Base-by-base conservation (phyloP, 805 yeast genomes). In the Lipomyces chichibuensis region DNA sequence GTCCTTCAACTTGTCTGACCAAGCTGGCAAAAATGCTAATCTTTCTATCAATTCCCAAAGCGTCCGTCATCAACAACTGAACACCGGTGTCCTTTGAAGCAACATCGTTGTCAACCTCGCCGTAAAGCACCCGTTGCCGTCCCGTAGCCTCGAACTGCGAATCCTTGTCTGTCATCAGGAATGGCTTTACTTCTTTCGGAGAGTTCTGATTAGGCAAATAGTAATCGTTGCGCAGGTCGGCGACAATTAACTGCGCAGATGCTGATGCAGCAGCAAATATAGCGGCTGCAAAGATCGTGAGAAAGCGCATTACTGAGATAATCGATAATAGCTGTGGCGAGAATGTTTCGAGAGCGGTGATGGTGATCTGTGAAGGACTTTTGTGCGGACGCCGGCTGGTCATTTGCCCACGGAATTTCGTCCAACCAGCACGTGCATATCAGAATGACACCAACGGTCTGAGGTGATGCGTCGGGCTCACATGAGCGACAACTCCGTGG, bases 11-110 rank as follows among this genome's bases (percentile, higher is more conserved):
- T 72, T 89, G 90, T 66, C 96, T 83, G n/a, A 89, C 78, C 75
- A 90, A 90, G 0, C 87, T 84, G 2, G 92, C 83, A 75, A 91
- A 88, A 8, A 90, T 82, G 17, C 88, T 82, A 55, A 89, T 82
- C 25, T 83, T 82, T 11, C 74, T 72, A 59, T 76, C 73, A 63
- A 80, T 79, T 0, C 80, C 77, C 54, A 82, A 73, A 35, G 82
- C 82, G 4, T 69, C 71, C 52, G 83, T 77, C 14, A 81, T 79
- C 55, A 82, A 69, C 61, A 76, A 64, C 32, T 75, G 72, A 13
- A 67, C 74, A 63, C 71, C 75, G 35, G 27, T 32, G 17, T 23
- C 63, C 23, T 49, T 39, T 25, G 37, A n/a, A 27, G 51, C 53
- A 20, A 60, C 62, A n/a, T 59, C 66, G 29, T 59, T 27, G 33